Evolutionary conservation across 139 green algal genomes (phyloP).

Genomic region (Micractinium sp.): DNA sequence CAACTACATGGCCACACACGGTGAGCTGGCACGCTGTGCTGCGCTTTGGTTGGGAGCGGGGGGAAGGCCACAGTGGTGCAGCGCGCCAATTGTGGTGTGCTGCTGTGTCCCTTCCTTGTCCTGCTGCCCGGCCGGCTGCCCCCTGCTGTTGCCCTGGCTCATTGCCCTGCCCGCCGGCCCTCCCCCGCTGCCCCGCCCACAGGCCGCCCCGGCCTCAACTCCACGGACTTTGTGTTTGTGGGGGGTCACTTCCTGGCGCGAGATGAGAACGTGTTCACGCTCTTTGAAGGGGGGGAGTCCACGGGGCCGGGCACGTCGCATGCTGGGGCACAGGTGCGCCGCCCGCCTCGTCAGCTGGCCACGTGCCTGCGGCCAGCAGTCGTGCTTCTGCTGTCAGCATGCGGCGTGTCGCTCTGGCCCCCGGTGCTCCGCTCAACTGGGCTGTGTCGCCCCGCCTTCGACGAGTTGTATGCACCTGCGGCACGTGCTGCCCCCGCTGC

Average conservation of each 20-base stretch:
- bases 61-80: too few relatives aligned
- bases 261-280: slow-evolving; percentile 95
- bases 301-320: neutral
- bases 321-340: neutral
- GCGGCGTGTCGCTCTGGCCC: too few relatives aligned
- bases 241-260: slow-evolving; percentile 92
- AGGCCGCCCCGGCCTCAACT: slow-evolving; percentile 6
- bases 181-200: neutral
- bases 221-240: slow-evolving; percentile 75
- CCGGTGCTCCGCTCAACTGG: too few relatives aligned
- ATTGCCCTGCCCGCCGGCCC: too few relatives aligned
- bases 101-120: too few relatives aligned
- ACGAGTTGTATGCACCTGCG: too few relatives aligned
- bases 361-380: neutral
- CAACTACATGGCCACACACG: slow-evolving; percentile 45
- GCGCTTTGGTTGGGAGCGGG: neutral
- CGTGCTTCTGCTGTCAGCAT: neutral
- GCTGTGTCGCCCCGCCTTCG: too few relatives aligned
- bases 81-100: too few relatives aligned
- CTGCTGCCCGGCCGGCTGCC: neutral
- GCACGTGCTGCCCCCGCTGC: too few relatives aligned
- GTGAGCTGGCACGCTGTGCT: neutral
- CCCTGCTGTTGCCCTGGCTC: too few relatives aligned
- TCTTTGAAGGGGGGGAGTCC: slow-evolving; percentile 80
- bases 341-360: neutral